Evolutionary conservation across 129 eudicot species (phyloP).

Genomic region (Helianthus tuberosus): DNA sequence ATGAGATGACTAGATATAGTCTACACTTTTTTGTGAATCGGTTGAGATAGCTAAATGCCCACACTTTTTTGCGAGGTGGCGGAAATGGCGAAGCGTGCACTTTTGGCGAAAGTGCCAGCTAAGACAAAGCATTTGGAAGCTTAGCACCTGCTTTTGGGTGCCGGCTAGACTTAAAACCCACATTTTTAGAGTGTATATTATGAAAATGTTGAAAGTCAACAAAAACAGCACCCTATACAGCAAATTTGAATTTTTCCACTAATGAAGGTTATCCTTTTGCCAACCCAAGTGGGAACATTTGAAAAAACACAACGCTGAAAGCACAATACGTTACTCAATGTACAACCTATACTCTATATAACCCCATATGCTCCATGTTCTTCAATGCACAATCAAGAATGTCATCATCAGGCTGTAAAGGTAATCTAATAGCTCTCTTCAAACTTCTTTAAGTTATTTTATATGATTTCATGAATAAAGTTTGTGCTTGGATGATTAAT

Average conservation of each 20-base stretch:
- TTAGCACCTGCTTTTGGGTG: no score
- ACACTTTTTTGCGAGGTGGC: no score
- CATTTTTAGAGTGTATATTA: no score
- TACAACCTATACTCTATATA: slow-evolving; percentile 18
- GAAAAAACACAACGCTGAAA: background rate
- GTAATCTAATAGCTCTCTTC: background rate
- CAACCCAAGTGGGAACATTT: background rate
- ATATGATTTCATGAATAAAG: background rate
- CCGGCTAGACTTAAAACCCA: no score
- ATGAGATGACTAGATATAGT: no score
- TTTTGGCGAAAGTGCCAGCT: no score
- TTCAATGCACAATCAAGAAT: slow-evolving; percentile 16
- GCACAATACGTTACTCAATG: background rate
- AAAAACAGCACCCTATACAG: background rate
- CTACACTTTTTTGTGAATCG: no score
- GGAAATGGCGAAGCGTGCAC: no score
- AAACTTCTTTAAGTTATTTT: background rate
- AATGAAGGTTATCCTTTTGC: background rate
- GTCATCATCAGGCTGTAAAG: background rate
- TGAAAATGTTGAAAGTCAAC: background rate
- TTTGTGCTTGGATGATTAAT: background rate
- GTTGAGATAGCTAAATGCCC: no score
- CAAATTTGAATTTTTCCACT: background rate
- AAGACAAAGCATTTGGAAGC: no score
- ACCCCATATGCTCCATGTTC: background rate